Conservation (phyloP, 2,329 filamentous ascomycete genomes). For the Apiospora malaysiana region DNA sequence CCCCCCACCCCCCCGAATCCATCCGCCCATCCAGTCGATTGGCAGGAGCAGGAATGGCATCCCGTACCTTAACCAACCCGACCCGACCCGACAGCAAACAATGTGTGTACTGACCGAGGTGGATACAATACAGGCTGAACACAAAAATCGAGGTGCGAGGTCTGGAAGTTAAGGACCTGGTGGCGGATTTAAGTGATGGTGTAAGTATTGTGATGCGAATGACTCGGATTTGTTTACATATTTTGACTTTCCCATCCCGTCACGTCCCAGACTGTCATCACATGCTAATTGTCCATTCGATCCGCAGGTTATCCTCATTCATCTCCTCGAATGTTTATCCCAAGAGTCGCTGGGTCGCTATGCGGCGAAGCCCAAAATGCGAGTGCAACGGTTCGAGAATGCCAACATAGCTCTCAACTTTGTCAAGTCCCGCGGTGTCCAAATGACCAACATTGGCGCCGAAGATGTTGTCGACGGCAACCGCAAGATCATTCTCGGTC, state of each 20-base stretch:
- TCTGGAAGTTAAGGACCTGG: slow-evolving; percentile 84
- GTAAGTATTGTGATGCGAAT: slow-evolving; percentile 59
- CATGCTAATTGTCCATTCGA: slow-evolving; percentile 23
- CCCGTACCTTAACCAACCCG: background rate
- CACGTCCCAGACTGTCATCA: slow-evolving; percentile 10
- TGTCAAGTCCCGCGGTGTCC: slow-evolving; percentile 87
- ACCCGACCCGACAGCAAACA: background rate
- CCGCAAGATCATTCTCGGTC: slow-evolving; percentile 92
- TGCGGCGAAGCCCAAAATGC: slow-evolving; percentile 93
- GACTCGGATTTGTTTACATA: slow-evolving; percentile 11
- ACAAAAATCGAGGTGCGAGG: slow-evolving; percentile 84
- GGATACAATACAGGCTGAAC: slow-evolving; percentile 74
- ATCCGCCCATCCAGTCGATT: background rate
- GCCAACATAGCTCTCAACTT: slow-evolving; percentile 95
- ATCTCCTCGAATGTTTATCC: slow-evolving; percentile 95
- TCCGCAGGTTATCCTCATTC: slow-evolving; percentile 85
- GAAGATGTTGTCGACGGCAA: slow-evolving; percentile 99
- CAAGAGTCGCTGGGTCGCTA: slow-evolving; percentile 95
- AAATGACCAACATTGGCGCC: slow-evolving; percentile 97
- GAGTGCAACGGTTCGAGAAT: slow-evolving; percentile 97
- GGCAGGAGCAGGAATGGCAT: background rate
- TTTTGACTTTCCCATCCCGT: background rate
- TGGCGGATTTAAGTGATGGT: slow-evolving; percentile 89
- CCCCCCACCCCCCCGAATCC: background rate
- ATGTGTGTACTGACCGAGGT: background rate